Base-by-base conservation (phyloP, 768 basidiomycete genomes). In the Amanita fuliginea region DNA sequence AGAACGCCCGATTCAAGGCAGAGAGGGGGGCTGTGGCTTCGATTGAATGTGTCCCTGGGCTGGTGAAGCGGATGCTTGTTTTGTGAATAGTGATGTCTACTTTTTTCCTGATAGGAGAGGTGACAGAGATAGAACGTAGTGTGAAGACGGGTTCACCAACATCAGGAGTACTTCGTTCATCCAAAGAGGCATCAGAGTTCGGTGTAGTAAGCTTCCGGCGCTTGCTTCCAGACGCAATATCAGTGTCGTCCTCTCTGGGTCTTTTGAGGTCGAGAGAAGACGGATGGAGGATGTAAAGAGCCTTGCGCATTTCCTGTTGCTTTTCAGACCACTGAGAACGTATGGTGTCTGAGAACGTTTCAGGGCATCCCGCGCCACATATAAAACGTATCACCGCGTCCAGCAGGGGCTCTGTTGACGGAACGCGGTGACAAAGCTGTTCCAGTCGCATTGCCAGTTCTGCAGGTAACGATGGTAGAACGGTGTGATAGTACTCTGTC, bases 71-170 rank as follows among this genome's bases (percentile, higher is more conserved):
- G 49, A 88, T 67, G 5, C 75, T 66, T 16, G 66, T 61, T 18
- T 67, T 57, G 56, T 79, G 71, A 34, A 85, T 64, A 3, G 74
- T 74, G 56, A 87, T 72, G 56, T 88, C 77, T 34, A 83, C 75
- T 54, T 86, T 87, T 66, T 84, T 86, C 46, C 87, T 80, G 46
- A 88, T 62, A 9, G 86, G 86, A 0, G 86, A 78, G 9, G 81
- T 78, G n/a, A 74, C 68, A 24, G 85, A 86, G 36, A 89, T 63
- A 14, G 78, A 64, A 35, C 83, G 78, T 1, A 88, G 65, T 2
- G 80, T 77, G 63, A 76, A 81, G 8, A 75, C 50, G 1, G 80
- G 74, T 0, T 63, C 57, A 32, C 76, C 76, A 28, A 69, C 65
- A 6, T 54, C 54, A 21, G 55, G 47, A 26, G 52, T 47, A 13